Evolutionary conservation across 2,329 filamentous ascomycete species (phyloP).

Genomic region (Penicillium sclerotigenum): DNA sequence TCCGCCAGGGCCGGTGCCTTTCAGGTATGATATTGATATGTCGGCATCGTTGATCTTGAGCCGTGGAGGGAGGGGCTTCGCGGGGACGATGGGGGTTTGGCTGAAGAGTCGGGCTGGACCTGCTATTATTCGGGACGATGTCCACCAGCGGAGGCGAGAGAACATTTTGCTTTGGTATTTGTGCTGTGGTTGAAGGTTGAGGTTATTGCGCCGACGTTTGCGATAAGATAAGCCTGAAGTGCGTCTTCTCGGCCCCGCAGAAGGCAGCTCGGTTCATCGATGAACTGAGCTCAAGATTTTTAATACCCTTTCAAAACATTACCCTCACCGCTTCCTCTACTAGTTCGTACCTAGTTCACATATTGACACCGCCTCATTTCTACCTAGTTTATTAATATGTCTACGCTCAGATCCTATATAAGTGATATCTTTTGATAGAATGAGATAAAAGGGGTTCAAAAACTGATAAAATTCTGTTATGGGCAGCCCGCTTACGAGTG

Average conservation of each 20-base stretch:
- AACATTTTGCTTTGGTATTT: slow-evolving; percentile 10
- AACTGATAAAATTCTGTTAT: no score
- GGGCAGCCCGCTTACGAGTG: no score
- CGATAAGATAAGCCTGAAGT: slow-evolving; percentile 18
- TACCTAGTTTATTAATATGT: no score
- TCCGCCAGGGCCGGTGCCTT: slow-evolving; percentile 86
- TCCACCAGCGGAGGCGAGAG: not conserved
- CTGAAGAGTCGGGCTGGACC: slow-evolving; percentile 22
- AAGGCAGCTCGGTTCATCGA: no score
- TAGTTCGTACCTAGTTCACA: no score
- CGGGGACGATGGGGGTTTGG: slow-evolving; percentile 19
- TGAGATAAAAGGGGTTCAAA: no score
- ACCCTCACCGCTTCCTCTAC: no score
- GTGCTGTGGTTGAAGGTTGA: not conserved
- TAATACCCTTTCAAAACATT: no score
- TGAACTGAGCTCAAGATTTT: not conserved
- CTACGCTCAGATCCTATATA: no score
- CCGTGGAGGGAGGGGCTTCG: slow-evolving; percentile 70
- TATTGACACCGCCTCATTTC: no score
- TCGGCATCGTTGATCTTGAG: slow-evolving; percentile 73
- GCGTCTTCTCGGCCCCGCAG: no score
- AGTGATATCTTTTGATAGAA: no score
- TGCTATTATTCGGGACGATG: not conserved
- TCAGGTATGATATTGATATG: slow-evolving; percentile 80
- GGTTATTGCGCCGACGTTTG: not conserved